Evolutionary conservation across 192 early-diverging fungal genomes (phyloP).

Genomic region (Podila epigama): DNA sequence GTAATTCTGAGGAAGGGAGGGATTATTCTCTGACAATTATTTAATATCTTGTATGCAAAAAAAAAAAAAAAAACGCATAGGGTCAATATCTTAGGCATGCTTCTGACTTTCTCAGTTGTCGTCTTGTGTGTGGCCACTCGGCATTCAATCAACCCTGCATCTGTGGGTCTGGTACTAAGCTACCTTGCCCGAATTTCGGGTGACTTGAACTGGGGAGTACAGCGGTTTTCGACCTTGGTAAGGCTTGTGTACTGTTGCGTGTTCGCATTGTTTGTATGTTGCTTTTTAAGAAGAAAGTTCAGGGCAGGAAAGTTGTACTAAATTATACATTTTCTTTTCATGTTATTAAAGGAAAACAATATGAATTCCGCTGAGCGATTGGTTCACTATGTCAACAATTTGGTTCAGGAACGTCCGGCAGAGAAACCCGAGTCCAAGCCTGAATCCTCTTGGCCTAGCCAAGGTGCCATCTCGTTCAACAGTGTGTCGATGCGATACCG

Average conservation of each 20-base stretch:
- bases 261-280: too few species aligned
- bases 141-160: constrained; percentile 70
- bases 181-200: constrained; percentile 73
- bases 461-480: constrained; percentile 70
- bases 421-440: constrained; percentile 1
- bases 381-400: constrained; percentile 7
- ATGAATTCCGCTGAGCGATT: constrained; percentile 27
- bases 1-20: too few species aligned
- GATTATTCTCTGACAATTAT: too few species aligned
- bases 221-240: constrained; percentile 71
- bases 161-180: constrained; percentile 67
- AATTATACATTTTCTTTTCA: background rate
- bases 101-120: constrained; percentile 80
- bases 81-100: constrained; percentile 74
- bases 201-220: constrained; percentile 67
- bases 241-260: constrained; percentile 11
- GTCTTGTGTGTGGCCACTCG: constrained; percentile 71
- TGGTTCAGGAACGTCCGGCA: constrained; percentile 8
- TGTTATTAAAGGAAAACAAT: constrained; percentile 4
- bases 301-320: background rate
- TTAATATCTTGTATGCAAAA: too few species aligned
- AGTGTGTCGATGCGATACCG: constrained; percentile 80
- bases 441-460: constrained; percentile 64
- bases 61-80: too few species aligned
- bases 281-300: background rate